Base-by-base conservation (phyloP, 768 basidiomycete species). In the Pleurotus sapidus region DNA sequence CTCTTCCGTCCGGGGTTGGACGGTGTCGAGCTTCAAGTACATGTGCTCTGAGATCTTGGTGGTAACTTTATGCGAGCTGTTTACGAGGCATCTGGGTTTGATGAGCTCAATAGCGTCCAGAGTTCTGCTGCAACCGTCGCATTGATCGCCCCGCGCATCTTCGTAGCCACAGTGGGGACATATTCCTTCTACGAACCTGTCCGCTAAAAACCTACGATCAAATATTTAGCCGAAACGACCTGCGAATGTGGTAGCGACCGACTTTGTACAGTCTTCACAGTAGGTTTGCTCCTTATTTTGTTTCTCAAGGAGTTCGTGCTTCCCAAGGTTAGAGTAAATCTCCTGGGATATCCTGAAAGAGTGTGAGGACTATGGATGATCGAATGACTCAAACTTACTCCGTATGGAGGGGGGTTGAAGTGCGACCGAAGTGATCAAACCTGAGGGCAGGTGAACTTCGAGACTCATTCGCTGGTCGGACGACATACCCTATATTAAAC, bases 61-160 rank as follows among this genome's bases (percentile, higher is more conserved):
- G 6, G 85, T 83, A 40, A 97, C 84, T 34, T 75, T 81, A 68
- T 96, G 95, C 0, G 84, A 77, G 68, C 86, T 89, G 73, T 94
- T 79, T 56, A 97, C 80, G 55, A 95, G 84, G 69, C 97, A 99
- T 43, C 95, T 86, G n/a, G 97, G 97, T 63, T 93, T 88, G 71
- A 98, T 80, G 55, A 99, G 82, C 64, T 97, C 94, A 59, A 95
- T 83, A 2, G 97, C 93, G 61, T 98, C 93, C 45, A 97, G 83
- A 2, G 97, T 98, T 55, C 92, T 83, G 46, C 88, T 86, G 70
- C 97, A 99, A 55, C 86, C 79, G 71, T 99, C 97, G 71, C 97
- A 99, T 75, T 99, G 97, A 70, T 99, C 97, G 6, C 97, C 97
- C 37, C 97, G 90, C 34, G 96, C 97, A 65, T 98, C 97, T 89